Percentiles rank a stretch among this genome's conserved stretches.
These are phyloP conservation scores for Brassica cretica DNA, from an alignment of 345 rosid species.

Conservation along the genomic window DNA sequence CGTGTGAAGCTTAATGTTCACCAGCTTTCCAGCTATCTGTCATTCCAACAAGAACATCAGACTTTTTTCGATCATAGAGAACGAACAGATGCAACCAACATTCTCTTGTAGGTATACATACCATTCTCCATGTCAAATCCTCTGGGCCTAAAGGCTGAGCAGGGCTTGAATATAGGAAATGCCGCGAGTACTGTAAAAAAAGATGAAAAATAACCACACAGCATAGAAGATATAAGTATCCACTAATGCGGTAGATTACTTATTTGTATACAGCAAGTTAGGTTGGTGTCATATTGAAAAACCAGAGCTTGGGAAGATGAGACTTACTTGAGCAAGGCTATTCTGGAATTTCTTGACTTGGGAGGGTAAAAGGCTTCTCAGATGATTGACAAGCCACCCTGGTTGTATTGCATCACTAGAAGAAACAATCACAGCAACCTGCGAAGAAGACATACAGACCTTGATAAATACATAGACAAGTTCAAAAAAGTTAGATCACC, in stretches of 20 bases:
- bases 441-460: not conserved
- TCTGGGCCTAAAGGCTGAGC: slow-evolving; percentile 95
- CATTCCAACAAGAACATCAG: slow-evolving; percentile 13
- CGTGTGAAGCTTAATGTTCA: slow-evolving; percentile 80
- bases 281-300: slow-evolving; percentile 10
- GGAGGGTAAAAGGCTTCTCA: slow-evolving; percentile 57
- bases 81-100: too few species aligned
- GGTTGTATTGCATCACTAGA: slow-evolving; percentile 77
- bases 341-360: slow-evolving; percentile 57
- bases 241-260: not conserved
- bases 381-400: slow-evolving; percentile 73
- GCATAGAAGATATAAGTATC: not conserved
- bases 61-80: not conserved
- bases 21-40: slow-evolving; percentile 87
- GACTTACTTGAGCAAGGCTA: slow-evolving; percentile 71
- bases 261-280: not conserved
- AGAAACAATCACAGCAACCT: slow-evolving; percentile 83
- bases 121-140: slow-evolving; percentile 98
- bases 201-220: slow-evolving; percentile 18
- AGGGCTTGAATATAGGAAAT: slow-evolving; percentile 86
- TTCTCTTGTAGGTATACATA: slow-evolving; percentile 8
- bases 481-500: slow-evolving; percentile 3
- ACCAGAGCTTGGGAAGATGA: slow-evolving; percentile 3
- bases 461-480: not conserved
- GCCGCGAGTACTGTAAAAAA: slow-evolving; percentile 62